Evolutionary conservation across 352 stramenopile genomes (phyloP), one percentile per base, ranked within the genome.

Genomic region (Phytopythium montanum): DNA sequence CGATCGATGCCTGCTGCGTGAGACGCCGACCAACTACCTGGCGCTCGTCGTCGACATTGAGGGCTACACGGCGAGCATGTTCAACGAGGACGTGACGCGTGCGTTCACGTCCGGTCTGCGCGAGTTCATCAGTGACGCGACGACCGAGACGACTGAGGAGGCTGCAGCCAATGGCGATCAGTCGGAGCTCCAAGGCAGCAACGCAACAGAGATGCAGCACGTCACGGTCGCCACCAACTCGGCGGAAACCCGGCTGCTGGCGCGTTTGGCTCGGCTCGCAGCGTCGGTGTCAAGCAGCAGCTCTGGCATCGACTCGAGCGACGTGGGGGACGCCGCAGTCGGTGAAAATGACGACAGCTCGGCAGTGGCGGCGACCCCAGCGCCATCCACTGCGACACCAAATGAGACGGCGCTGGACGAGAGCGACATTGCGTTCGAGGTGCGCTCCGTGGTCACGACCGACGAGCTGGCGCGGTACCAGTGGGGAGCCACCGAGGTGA

Each of bases 31-130:
- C 28, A 72, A 70, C 52, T 82, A 79, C 54, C 38, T 79, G 29
- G 62, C 76, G 55, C 59, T 79, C 18, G 59, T 69, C 12, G 51
- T 85, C n/a, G 62, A 69, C 25, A 56, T 81, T 21, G 72, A 80
- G 52, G 75, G 75, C 19, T 85, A 81, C 64, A 73, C 75, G 3
- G 69, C 66, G 12, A 72, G 66, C 49, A 69, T 71, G 44, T 79
- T 85, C 67, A 79, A 80, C 61, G 59, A 46, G 3, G 42, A 75
- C 14, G 64, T 79, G 16, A 59, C 64, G 16, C 48, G 60, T 6
- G 67, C 68, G 14, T 79, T 82, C 54, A 66, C 53, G 3, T 54
- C 63, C 0, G 73, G 73, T 9, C 61, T 79, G 16, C 61, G 64
- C n/a, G 54, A 65, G 38, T 81, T 70, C 62, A 71, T 79, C 59